phyloP scores from a whole-genome alignment of 2,329 filamentous ascomycete species.

The Fusarium secorum region DNA sequence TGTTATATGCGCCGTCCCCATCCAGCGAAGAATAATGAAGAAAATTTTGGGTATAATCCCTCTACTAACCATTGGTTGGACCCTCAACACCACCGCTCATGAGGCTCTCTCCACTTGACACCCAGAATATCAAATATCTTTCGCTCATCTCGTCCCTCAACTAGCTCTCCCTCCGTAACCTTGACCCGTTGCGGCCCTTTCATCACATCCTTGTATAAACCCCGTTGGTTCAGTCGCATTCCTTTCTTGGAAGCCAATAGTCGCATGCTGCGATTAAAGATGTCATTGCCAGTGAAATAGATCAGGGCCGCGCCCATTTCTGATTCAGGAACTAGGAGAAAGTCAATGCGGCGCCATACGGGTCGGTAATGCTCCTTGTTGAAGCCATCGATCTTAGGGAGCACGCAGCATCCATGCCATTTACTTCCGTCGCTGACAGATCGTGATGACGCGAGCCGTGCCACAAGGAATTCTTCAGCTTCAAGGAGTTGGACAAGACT shows the following conservation, averaged over 20 bases:
- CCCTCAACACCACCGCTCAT: slow-evolving; percentile 75
- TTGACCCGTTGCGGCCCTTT: slow-evolving; percentile 65
- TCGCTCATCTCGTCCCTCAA: slow-evolving; percentile 79
- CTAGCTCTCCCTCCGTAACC: slow-evolving; percentile 70
- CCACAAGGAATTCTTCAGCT: slow-evolving; percentile 70
- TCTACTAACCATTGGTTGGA: background rate
- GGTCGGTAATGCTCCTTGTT: slow-evolving; percentile 47
- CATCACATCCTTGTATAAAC: slow-evolving; percentile 76
- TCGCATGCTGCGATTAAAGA: slow-evolving; percentile 89
- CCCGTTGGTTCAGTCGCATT: slow-evolving; percentile 86
- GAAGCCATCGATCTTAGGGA: slow-evolving; percentile 59
- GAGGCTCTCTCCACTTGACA: slow-evolving; percentile 83
- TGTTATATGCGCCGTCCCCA: background rate
- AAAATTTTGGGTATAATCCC: background rate
- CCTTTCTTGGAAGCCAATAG: slow-evolving; percentile 80
- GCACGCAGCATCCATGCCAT: slow-evolving; percentile 86
- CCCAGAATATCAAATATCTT: slow-evolving; percentile 82
- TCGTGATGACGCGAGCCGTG: slow-evolving; percentile 67
- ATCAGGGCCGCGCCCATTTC: slow-evolving; percentile 86
- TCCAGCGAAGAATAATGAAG: background rate
- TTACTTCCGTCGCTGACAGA: slow-evolving; percentile 69
- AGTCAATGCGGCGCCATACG: slow-evolving; percentile 82
- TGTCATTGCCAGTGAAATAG: slow-evolving; percentile 96
- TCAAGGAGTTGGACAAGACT: slow-evolving; percentile 70
- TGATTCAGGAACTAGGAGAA: slow-evolving; percentile 80